Evolutionary conservation across 2,329 filamentous ascomycete species (phyloP).

Genomic region (Allantophomopsis lycopodina): DNA sequence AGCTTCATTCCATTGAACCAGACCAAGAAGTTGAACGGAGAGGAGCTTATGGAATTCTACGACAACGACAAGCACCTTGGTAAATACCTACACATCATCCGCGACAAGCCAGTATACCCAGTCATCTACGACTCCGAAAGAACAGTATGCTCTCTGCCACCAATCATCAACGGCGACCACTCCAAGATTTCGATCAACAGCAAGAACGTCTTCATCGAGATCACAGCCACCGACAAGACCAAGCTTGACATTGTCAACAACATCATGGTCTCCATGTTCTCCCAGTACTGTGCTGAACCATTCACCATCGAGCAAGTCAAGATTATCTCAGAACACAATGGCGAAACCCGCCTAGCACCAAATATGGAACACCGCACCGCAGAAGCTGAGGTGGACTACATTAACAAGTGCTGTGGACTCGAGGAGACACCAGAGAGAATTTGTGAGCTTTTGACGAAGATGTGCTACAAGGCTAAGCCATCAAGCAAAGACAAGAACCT

Average conservation of each 20-base stretch:
- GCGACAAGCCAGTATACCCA: slow-evolving; percentile 85
- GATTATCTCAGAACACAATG: slow-evolving; percentile 85
- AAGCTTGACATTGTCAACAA: slow-evolving; percentile 94
- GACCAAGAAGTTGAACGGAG: slow-evolving; percentile 72
- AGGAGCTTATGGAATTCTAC: slow-evolving; percentile 88
- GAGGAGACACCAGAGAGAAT: slow-evolving; percentile 60
- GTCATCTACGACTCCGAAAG: slow-evolving; percentile 87
- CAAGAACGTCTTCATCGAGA: slow-evolving; percentile 91
- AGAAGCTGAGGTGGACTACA: slow-evolving; percentile 79
- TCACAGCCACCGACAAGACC: slow-evolving; percentile 89
- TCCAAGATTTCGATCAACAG: slow-evolving; percentile 91
- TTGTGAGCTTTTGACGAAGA: slow-evolving; percentile 70
- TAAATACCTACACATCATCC: slow-evolving; percentile 85
- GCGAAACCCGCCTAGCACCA: slow-evolving; percentile 67
- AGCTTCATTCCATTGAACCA: slow-evolving; percentile 87
- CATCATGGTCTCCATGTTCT: slow-evolving; percentile 97
- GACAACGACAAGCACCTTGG: slow-evolving; percentile 88
- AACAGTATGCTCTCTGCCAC: slow-evolving; percentile 82
- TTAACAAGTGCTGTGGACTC: slow-evolving; percentile 86
- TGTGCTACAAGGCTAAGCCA: slow-evolving; percentile 74
- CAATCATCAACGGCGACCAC: slow-evolving; percentile 95
- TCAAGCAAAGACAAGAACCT: slow-evolving; percentile 56
- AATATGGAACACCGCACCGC: slow-evolving; percentile 64
- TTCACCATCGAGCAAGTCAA: slow-evolving; percentile 92
- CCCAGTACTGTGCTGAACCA: slow-evolving; percentile 70